Conservation (phyloP, 371 early-diverging fungal genomes). For the Mucor sp. region DNA sequence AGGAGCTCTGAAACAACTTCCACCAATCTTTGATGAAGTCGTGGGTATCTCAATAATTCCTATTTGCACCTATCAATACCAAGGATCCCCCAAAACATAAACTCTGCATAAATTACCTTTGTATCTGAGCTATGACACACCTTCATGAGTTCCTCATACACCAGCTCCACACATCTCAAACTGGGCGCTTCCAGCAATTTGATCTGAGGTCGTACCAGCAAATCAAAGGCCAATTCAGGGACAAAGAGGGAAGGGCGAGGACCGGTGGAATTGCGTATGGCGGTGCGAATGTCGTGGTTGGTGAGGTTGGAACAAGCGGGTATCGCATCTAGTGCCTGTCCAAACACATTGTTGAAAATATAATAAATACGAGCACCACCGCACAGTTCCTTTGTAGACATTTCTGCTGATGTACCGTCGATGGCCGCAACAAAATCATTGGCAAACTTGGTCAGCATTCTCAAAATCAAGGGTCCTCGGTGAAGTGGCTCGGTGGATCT, state of each 20-base stretch:
- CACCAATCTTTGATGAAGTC: slow-evolving; percentile 79
- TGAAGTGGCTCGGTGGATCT: slow-evolving; percentile 47
- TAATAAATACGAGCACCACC: slow-evolving; percentile 93
- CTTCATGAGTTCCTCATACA: slow-evolving; percentile 87
- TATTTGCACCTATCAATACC: slow-evolving; percentile 11
- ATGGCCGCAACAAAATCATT: slow-evolving; percentile 81
- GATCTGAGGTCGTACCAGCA: slow-evolving; percentile 86
- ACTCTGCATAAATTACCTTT: slow-evolving; percentile 48
- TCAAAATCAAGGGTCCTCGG: slow-evolving; percentile 71
- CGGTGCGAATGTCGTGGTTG: slow-evolving; percentile 84
- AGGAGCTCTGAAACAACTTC: slow-evolving; percentile 82
- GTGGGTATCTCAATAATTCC: slow-evolving; percentile 82
- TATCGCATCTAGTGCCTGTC: slow-evolving; percentile 77
- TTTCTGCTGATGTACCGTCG: slow-evolving; percentile 82
- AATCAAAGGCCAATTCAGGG: slow-evolving; percentile 89
- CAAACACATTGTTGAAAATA: slow-evolving; percentile 89
- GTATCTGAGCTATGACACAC: slow-evolving; percentile 87
- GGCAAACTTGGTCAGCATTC: slow-evolving; percentile 81
- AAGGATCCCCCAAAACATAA: neutral
- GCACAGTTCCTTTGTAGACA: slow-evolving; percentile 89
- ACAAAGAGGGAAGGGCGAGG: slow-evolving; percentile 88
- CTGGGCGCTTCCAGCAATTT: slow-evolving; percentile 83
- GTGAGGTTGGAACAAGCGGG: slow-evolving; percentile 78
- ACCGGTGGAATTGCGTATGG: slow-evolving; percentile 91
- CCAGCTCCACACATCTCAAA: slow-evolving; percentile 82